Base-by-base conservation (phyloP, 352 stramenopile species). In the Phytophthora ramorum region DNA sequence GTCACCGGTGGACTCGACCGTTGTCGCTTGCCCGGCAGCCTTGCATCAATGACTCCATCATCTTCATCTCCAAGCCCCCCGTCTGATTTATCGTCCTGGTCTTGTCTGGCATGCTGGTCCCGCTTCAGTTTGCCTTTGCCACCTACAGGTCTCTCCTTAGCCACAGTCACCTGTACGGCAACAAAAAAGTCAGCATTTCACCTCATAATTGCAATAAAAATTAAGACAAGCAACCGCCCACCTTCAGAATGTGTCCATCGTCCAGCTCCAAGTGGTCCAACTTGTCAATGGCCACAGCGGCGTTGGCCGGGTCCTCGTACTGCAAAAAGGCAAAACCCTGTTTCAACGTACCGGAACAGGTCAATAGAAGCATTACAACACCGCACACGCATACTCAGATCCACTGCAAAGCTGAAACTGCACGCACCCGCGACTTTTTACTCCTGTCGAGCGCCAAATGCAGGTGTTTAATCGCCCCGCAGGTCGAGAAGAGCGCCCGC, bases 251-350 rank as follows among this genome's bases (percentile, higher is more conserved):
- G 40, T 93, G 84, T 28, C 86, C 86, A 54, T 94, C 86, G 7
- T 72, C 66, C 32, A 94, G 71, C 54, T 71, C 80, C 44, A 77
- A 77, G 26, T 81, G 77, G 51, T 94, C 83, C 46, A 92, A 79
- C 35, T 77, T 83, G 19, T 79, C 60, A 53, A 94, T 94, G 8
- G 86, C 86, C 30, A 56, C 63, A 9, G 51, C 41, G 7, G 86
- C 84, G 37, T 83, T 71, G 0, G 53, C 45, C 0, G 74, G 54
- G 46, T 91, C 73, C 51, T 90, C 82, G 41, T 90, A 94, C 46
- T 94, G 80, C 19, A 94, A 47, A 24, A 94, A 94, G 28, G 86
- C 86, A 62, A 94, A 94, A 14, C 86, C 86, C 85, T 90, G 30
- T 47, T 47, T 56, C 22, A 63, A 24, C 41, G 58, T 46, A 6